Evolutionary conservation across 768 basidiomycete species (phyloP), one percentile per base, ranked within the genome.

Genomic region (Tricholomella constricta): DNA sequence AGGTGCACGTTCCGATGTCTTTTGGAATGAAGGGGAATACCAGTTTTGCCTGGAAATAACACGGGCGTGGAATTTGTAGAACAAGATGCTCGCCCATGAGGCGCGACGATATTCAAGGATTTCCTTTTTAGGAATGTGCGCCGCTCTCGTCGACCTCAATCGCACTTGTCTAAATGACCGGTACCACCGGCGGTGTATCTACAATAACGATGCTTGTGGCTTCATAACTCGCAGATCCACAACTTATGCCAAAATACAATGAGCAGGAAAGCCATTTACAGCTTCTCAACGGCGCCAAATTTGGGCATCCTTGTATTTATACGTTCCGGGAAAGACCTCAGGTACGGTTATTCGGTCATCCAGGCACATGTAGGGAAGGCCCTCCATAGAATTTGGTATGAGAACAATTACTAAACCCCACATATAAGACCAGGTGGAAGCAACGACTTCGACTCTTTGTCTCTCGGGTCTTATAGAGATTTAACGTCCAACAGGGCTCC

Each of bases 101-200:
- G 29, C 11, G 29, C 6, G 2, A 25, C 23, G 3, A 14, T 32
- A 9, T 32, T 36, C 32, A 50, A 45, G 6, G 9, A 38, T 26
- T 47, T 17, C 46, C 45, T 56, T 56, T 56, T 51, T 41, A 10
- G 50, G 50, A 7, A 17, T 52, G 51, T 45, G 50, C 31, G 31
- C 31, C 31, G 31, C 31, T 32, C 11, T 31, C 29, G 29, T 31
- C 31, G 31, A 32, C 29, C 10, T 32, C 31, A 14, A 14, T 32
- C n/a, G n/a, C n/a, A n/a, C n/a, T n/a, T n/a, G n/a, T n/a, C n/a
- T n/a, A n/a, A n/a, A n/a, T n/a, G n/a, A n/a, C n/a, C n/a, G n/a
- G n/a, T n/a, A n/a, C n/a, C n/a, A n/a, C n/a, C n/a, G n/a, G n/a
- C n/a, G n/a, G n/a, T n/a, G n/a, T n/a, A n/a, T n/a, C n/a, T n/a